These are phyloP conservation scores for Penicillium sp. DNA, from an alignment of 2,329 filamentous ascomycete genomes.

Conservation along the genomic window DNA sequence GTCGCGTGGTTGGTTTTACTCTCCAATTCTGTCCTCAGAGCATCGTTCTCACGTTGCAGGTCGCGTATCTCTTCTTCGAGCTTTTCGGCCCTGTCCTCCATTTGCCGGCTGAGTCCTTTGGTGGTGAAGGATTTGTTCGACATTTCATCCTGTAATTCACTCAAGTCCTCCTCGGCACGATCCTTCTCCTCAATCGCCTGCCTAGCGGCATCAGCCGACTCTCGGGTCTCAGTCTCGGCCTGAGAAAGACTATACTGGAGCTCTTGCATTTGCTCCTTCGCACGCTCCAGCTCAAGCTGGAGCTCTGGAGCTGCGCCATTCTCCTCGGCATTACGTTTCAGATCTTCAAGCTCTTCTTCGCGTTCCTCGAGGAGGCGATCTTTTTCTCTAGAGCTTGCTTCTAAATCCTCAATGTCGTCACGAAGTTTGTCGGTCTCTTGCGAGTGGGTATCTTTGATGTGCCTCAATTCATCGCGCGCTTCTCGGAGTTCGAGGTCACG, in stretches of 20 bases:
- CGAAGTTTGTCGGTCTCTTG: slow-evolving; percentile 65
- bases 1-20: slow-evolving; percentile 43
- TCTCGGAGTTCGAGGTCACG: slow-evolving; percentile 45
- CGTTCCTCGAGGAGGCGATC: slow-evolving; percentile 69
- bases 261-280: slow-evolving; percentile 44
- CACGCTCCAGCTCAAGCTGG: slow-evolving; percentile 49
- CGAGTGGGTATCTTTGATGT: slow-evolving; percentile 53
- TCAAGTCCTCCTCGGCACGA: slow-evolving; percentile 54
- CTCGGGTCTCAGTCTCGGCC: slow-evolving; percentile 35
- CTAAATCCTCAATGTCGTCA: slow-evolving; percentile 72
- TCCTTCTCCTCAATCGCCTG: slow-evolving; percentile 54
- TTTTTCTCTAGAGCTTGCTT: slow-evolving; percentile 72
- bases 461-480: slow-evolving; percentile 54
- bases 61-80: slow-evolving; percentile 65
- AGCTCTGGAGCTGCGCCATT: slow-evolving; percentile 46
- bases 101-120: slow-evolving; percentile 69
- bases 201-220: slow-evolving; percentile 45
- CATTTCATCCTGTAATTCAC: slow-evolving; percentile 70
- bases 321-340: slow-evolving; percentile 40
- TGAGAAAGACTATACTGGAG: slow-evolving; percentile 43
- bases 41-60: slow-evolving; percentile 46
- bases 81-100: slow-evolving; percentile 66
- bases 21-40: slow-evolving; percentile 45
- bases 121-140: slow-evolving; percentile 74
- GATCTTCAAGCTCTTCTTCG: slow-evolving; percentile 67